Evolutionary conservation across 164 flowering plant species (phyloP), one percentile per base, ranked within the genome.

Genomic region (Magnolia officinalis): DNA sequence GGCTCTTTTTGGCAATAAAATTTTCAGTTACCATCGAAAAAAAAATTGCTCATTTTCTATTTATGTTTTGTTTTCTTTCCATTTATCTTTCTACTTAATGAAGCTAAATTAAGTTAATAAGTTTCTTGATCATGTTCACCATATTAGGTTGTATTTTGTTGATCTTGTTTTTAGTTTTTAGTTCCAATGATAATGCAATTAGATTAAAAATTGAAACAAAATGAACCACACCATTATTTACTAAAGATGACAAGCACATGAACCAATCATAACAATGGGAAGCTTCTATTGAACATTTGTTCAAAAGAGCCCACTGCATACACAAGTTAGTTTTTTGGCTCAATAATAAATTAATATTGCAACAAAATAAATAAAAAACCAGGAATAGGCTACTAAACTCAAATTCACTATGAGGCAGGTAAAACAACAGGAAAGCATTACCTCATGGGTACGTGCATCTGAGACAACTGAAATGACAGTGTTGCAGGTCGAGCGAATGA

Each of bases 401-500:
- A 64, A 20, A n/a, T 18, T 18, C 9, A 64, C 67, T 21, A 21
- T 20, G 23, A 18, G 26, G 67, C 67, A 64, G 70, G 55, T 19
- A 49, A 70, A 50, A 52, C 58, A 70, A 55, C 61, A 55, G 18
- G 73, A 84, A 76, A 84, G 81, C 85, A 77, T 87, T 89, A 94
- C 99, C 92, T 96, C 99, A 91, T 96, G 93, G 70, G 98, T 94
- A 1, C 99, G 95, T 67, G 99, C 90, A 78, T 88, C 94, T 79
- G 97, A 89, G 64, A 90, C 99, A 82, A 83, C 89, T 55, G 94
- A 88, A 81, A 96, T 78, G 75, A 92, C 89, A 50, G 90, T 87
- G 83, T 88, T 89, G 91, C 98, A 92, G 72, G 97, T 92, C 70
- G 95, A 89, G 78, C 98, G 95, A 24, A 90, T 83, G 26, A 91